These are phyloP conservation scores for Odontarrhena argentea DNA, from an alignment of 345 rosid species.

Conservation along the genomic window DNA sequence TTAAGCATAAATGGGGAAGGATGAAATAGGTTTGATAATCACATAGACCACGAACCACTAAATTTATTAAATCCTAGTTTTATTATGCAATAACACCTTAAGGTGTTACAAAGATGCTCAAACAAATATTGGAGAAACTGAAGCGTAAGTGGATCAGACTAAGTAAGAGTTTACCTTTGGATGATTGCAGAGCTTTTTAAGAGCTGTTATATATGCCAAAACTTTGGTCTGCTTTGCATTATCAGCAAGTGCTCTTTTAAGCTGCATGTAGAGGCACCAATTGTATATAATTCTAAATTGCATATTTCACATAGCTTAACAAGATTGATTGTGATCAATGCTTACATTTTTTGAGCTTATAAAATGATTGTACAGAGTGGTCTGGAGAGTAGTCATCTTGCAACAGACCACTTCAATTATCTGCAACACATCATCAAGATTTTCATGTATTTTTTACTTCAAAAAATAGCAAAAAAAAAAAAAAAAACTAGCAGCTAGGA, in stretches of 20 bases:
- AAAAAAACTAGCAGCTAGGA: constrained; percentile 21
- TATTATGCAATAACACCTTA: constrained; percentile 18
- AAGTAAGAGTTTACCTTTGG: constrained; percentile 69
- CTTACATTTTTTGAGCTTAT: constrained; percentile 94
- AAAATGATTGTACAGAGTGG: constrained; percentile 84
- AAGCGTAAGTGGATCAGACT: constrained; percentile 10
- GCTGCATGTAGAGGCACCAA: constrained; percentile 52
- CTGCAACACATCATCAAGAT: constrained; percentile 55
- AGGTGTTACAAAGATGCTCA: constrained; percentile 23
- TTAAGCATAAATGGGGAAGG: constrained; percentile 9
- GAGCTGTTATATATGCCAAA: constrained; percentile 96
- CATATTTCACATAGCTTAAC: constrained; percentile 11
- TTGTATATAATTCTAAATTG: constrained; percentile 19
- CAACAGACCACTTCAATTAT: constrained; percentile 98
- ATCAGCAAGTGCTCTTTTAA: constrained; percentile 76
- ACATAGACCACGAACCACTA: constrained; percentile 9
- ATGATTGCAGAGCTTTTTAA: constrained; percentile 99
- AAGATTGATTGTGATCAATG: constrained; percentile 32
- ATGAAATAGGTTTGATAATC: constrained; percentile 1
- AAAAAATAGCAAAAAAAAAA: neutral
- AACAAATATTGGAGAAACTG: constrained; percentile 10
- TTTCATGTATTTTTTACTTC: constrained; percentile 22
- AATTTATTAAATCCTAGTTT: neutral
- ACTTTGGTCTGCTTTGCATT: constrained; percentile 87
- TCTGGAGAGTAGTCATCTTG: constrained; percentile 92